Conservation (phyloP, 1,139 yeast species). For the Candida glucosophila region DNA sequence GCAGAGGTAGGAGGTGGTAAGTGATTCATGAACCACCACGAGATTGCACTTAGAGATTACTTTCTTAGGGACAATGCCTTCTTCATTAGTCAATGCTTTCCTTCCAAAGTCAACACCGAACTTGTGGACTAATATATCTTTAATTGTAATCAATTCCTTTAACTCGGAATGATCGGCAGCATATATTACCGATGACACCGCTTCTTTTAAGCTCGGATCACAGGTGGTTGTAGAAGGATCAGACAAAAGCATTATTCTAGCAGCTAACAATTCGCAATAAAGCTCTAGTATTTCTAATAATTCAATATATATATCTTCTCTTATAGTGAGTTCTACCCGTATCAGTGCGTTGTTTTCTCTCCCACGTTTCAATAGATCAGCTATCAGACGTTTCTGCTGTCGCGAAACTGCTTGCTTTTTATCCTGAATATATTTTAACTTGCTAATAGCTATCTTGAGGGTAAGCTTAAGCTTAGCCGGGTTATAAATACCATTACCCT, state of each 20-base stretch:
- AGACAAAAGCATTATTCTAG: constrained; percentile 56
- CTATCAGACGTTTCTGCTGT: constrained; percentile 69
- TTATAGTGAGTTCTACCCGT: constrained; percentile 75
- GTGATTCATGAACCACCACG: constrained; percentile 56
- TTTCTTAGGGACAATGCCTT: constrained; percentile 54
- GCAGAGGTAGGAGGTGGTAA: constrained; percentile 62
- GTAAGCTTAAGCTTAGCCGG: constrained; percentile 54
- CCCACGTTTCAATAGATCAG: constrained; percentile 60
- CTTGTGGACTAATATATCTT: constrained; percentile 54
- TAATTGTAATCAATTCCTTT: constrained; percentile 55
- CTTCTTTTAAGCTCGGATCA: constrained; percentile 64
- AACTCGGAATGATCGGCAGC: constrained; percentile 69
- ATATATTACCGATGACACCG: constrained; percentile 62
- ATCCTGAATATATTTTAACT: constrained; percentile 72
- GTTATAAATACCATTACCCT: constrained; percentile 10
- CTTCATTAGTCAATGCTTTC: constrained; percentile 49
- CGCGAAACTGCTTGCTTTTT: constrained; percentile 77
- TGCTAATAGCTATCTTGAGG: constrained; percentile 72
- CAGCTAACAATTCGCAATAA: constrained; percentile 75
- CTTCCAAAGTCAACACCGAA: constrained; percentile 60
- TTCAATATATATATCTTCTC: constrained; percentile 80
- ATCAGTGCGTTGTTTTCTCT: constrained; percentile 81
- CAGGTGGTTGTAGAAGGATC: constrained; percentile 31
- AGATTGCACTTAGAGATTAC: constrained; percentile 55
- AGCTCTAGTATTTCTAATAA: constrained; percentile 72